Evolutionary conservation across 371 early-diverging fungal species (phyloP), one percentile per base, ranked within the genome.

Genomic region (Mucor mucedo): DNA sequence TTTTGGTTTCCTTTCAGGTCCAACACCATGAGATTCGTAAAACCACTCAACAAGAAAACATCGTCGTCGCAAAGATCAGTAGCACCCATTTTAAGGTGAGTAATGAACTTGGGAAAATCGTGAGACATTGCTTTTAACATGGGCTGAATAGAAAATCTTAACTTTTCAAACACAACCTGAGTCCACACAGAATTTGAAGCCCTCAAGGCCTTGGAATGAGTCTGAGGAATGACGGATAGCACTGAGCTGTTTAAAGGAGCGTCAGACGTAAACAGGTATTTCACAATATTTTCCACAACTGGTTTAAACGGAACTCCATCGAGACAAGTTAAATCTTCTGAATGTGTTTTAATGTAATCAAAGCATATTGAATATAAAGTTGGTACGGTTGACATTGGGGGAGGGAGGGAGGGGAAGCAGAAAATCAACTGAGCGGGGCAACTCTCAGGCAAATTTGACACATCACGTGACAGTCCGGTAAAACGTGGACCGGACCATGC

Each of bases 311-410:
- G 62, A 33, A 68, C 16, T 16, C 58, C 61, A 30, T 64, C 62
- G 4, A 71, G 44, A 14, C 63, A 60, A 1, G 35, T 28, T 14
- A 71, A 42, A 11, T 38, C 56, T 41, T 68, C 45, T 5, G 64
- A 63, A 29, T 71, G 63, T 3, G 60, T 35, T 30, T 49, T 60
- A 30, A 71, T 42, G 39, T 64, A 71, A 29, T 67, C 38, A 48
- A 71, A 41, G 40, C 71, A 71, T 33, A 71, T 63, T 16, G 50
- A 45, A 52, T 67, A 71, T 11, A 71, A 58, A 14, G 65, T 64
- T 10, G 53, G 35, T 27, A 69, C 40, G 49, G 50, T 38, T 32
- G 52, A 27, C 14, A 42, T 48, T 14, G 30, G 21, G 21, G 28
- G 7, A 27, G 9, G 14, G 29, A 29, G 14, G 30, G 29, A 50